These are phyloP conservation scores for Agaricales sp. DNA, from an alignment of 1,284 basidiomycete genomes.

Conservation along the genomic window DNA sequence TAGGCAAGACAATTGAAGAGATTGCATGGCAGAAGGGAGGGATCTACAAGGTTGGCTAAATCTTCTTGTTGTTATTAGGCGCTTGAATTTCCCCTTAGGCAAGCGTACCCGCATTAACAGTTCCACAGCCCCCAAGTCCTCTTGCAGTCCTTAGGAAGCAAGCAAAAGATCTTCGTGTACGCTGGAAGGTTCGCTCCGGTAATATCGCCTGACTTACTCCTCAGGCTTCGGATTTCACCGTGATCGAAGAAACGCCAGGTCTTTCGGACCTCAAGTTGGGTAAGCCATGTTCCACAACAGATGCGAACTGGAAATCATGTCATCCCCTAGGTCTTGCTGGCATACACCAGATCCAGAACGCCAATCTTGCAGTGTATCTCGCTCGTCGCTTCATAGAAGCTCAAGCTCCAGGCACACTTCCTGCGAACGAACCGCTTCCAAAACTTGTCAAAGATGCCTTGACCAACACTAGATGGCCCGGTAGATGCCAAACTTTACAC, in stretches of 20 bases:
- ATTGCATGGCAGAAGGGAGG: slow-evolving; percentile 97
- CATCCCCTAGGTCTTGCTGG: slow-evolving; percentile 66
- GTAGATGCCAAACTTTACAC: slow-evolving; percentile 83
- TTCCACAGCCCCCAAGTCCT: slow-evolving; percentile 66
- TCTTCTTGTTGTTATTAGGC: background rate
- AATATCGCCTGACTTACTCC: background rate
- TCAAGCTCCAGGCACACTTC: slow-evolving; percentile 21
- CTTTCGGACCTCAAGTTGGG: slow-evolving; percentile 57
- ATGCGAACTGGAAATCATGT: background rate
- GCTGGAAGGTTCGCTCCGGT: too few species aligned
- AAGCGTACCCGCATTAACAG: slow-evolving; percentile 79
- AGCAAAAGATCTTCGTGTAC: slow-evolving; percentile 58
- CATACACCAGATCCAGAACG: slow-evolving; percentile 86
- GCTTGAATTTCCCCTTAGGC: slow-evolving; percentile 44
- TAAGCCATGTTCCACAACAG: slow-evolving; percentile 16
- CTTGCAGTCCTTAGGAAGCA: slow-evolving; percentile 56
- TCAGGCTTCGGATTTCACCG: slow-evolving; percentile 57
- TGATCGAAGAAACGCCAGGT: slow-evolving; percentile 37
- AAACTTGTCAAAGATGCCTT: slow-evolving; percentile 53
- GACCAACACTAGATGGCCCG: slow-evolving; percentile 79
- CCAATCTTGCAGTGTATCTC: slow-evolving; percentile 77
- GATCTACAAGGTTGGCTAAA: slow-evolving; percentile 73
- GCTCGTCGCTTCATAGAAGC: slow-evolving; percentile 54
- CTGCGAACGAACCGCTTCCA: slow-evolving; percentile 30
- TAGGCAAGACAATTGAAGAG: slow-evolving; percentile 84